Evolutionary conservation across 2,329 filamentous ascomycete genomes (phyloP).

Genomic region (Ascochyta viciae-villosae): DNA sequence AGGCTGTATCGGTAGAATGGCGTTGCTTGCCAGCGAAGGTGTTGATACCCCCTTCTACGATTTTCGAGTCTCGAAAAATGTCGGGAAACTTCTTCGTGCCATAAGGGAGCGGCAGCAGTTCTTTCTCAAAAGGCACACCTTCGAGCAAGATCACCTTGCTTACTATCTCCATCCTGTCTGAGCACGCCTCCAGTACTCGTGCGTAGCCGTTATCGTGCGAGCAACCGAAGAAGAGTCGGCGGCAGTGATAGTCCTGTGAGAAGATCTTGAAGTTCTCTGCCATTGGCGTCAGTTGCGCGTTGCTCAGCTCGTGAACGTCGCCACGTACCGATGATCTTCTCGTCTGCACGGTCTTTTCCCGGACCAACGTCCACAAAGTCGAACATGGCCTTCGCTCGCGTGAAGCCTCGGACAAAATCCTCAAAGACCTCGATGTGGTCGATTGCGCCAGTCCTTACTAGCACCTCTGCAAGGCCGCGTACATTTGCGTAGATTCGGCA

Average conservation of each 20-base stretch:
- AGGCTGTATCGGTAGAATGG: slow-evolving; percentile 4
- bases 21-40: slow-evolving; percentile 1
- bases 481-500: slow-evolving; percentile 63
- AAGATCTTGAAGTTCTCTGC: slow-evolving; percentile 63
- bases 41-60: slow-evolving; percentile 30
- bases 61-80: slow-evolving; percentile 62
- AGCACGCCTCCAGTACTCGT: slow-evolving; percentile 58
- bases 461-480: slow-evolving; percentile 58
- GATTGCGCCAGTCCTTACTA: slow-evolving; percentile 55
- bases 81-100: slow-evolving; percentile 58
- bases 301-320: too few relatives aligned
- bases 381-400: slow-evolving; percentile 55
- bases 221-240: slow-evolving; percentile 66
- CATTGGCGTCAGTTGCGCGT: slow-evolving; percentile 10
- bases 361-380: slow-evolving; percentile 56
- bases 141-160: slow-evolving; percentile 63
- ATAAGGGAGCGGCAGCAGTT: slow-evolving; percentile 60
- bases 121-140: slow-evolving; percentile 63
- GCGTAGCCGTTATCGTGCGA: slow-evolving; percentile 64
- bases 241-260: slow-evolving; percentile 65
- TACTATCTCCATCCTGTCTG: slow-evolving; percentile 53
- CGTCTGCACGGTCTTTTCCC: slow-evolving; percentile 56
- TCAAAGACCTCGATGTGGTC: slow-evolving; percentile 53
- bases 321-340: slow-evolving; percentile 57
- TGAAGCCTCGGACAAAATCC: slow-evolving; percentile 64